phyloP scores from a whole-genome alignment of 2,329 filamentous ascomycete genomes.

The Myotisia sp. region DNA sequence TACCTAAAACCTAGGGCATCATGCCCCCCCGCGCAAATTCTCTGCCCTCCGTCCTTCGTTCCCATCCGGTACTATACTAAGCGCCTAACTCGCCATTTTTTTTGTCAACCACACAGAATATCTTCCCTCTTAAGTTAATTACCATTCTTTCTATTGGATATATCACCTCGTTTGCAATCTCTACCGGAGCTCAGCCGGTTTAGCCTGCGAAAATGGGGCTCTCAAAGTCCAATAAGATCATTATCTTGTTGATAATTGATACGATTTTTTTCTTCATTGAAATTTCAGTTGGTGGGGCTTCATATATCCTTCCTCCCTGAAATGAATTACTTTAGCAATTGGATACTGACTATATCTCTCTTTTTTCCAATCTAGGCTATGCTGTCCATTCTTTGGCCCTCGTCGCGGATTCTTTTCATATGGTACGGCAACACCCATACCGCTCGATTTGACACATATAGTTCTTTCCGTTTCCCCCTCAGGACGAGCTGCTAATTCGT shows the following conservation, averaged over 20 bases:
- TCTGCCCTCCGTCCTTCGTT: too few relatives aligned
- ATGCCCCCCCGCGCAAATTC: too few relatives aligned
- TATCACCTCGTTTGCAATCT: too few relatives aligned
- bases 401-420: slow-evolving; percentile 95
- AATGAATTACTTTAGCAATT: neutral
- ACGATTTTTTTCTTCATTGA: slow-evolving; percentile 81
- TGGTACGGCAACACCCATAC: slow-evolving; percentile 45
- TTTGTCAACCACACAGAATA: too few relatives aligned
- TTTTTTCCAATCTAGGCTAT: slow-evolving; percentile 50
- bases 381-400: slow-evolving; percentile 80
- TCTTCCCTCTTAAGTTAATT: too few relatives aligned
- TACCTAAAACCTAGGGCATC: too few relatives aligned
- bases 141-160: too few relatives aligned
- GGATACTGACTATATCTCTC: slow-evolving; percentile 6
- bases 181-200: too few relatives aligned
- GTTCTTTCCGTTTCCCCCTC: neutral
- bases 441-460: neutral
- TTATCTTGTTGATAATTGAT: slow-evolving; percentile 85
- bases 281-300: slow-evolving; percentile 56
- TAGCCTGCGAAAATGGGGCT: slow-evolving; percentile 49
- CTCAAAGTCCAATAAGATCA: slow-evolving; percentile 84
- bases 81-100: too few relatives aligned
- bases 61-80: too few relatives aligned
- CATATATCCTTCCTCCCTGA: slow-evolving; percentile 6
- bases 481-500: neutral